Evolutionary conservation across 164 flowering plant species (phyloP).

Genomic region (Magnolia officinalis): DNA sequence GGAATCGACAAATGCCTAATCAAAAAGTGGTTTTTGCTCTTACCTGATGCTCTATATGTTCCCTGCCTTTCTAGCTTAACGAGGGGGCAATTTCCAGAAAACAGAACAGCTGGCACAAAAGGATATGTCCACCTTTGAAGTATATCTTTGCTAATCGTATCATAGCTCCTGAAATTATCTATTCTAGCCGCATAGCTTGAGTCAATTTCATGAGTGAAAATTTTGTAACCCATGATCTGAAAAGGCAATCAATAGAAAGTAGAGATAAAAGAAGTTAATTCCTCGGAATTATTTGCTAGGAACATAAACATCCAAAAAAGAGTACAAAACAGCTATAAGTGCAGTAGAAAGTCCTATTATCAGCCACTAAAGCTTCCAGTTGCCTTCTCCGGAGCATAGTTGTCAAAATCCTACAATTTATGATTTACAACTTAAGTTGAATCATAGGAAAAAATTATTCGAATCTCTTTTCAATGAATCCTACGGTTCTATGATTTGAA

Average conservation of each 20-base stretch:
- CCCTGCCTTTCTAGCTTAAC: slow-evolving; percentile 76
- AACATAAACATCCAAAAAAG: not conserved
- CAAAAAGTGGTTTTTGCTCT: not conserved
- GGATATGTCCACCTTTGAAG: slow-evolving; percentile 97
- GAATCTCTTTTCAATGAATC: no score
- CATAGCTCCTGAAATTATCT: slow-evolving; percentile 91
- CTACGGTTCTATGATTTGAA: no score
- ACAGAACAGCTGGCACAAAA: slow-evolving; percentile 82
- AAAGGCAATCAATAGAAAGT: slow-evolving; percentile 15
- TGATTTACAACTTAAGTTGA: no score
- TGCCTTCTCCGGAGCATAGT: no score
- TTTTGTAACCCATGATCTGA: slow-evolving; percentile 97
- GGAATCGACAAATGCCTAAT: not conserved
- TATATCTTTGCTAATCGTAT: slow-evolving; percentile 84
- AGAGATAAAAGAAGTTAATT: not conserved
- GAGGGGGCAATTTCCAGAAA: slow-evolving; percentile 50
- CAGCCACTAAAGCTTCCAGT: no score
- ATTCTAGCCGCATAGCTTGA: slow-evolving; percentile 91
- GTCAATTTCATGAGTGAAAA: slow-evolving; percentile 81
- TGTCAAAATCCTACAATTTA: no score
- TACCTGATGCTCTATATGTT: slow-evolving; percentile 80
- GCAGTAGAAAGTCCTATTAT: not conserved
- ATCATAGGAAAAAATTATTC: no score
- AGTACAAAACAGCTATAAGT: not conserved
- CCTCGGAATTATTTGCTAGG: not conserved